Evolutionary conservation across 2,329 filamentous ascomycete genomes (phyloP).

Genomic region (Epicoccum nigrum): DNA sequence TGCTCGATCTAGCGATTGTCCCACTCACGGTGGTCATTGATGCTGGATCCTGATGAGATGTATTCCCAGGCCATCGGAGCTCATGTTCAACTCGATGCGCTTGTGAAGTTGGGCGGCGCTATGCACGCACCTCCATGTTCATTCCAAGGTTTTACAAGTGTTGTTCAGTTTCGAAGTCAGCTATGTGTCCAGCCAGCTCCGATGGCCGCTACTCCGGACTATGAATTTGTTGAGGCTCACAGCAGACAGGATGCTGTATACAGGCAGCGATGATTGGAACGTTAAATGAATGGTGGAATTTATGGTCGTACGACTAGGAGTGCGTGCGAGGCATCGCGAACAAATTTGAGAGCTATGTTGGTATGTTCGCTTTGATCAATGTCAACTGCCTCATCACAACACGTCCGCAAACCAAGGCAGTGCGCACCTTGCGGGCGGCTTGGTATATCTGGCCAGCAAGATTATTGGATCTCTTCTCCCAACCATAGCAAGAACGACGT

Average conservation of each 20-base stretch:
- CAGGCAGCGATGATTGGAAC: constrained; percentile 3
- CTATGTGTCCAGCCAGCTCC: not conserved
- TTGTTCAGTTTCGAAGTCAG: not conserved
- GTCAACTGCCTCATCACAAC: constrained; percentile 5
- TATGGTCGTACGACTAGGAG: not conserved
- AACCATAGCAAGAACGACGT: constrained; percentile 8
- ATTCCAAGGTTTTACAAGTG: constrained; percentile 2
- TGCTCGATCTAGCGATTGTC: constrained; percentile 1
- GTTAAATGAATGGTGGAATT: not conserved
- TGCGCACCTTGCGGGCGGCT: constrained; percentile 1
- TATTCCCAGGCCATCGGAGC: constrained; percentile 8
- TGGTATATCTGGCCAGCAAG: constrained; percentile 1
- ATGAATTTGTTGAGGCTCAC: constrained; percentile 3
- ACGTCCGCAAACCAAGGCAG: not conserved
- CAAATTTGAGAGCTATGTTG: not conserved
- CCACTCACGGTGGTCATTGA: not conserved
- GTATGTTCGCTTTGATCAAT: not conserved
- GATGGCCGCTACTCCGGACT: constrained; percentile 1
- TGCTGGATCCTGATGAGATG: constrained; percentile 14
- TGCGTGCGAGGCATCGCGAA: not conserved
- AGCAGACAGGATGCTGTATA: constrained; percentile 1
- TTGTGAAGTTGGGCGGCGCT: constrained; percentile 16
- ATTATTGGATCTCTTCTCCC: constrained; percentile 10
- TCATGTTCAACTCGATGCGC: not conserved
- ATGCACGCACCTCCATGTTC: not conserved